Evolutionary conservation across 257 asterid species (phyloP).

Genomic region (Echium plantagineum): DNA sequence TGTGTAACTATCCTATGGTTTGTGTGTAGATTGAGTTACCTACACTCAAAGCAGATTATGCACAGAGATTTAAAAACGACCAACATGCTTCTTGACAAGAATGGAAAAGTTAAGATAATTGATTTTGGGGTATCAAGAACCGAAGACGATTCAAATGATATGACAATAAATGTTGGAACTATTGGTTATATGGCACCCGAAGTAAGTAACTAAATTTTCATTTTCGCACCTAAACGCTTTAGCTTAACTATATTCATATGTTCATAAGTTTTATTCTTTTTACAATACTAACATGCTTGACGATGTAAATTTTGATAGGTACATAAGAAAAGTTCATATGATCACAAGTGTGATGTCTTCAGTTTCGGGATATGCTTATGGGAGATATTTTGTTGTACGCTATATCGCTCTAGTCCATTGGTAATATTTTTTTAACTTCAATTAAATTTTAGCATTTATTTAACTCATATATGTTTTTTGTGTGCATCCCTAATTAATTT

Average conservation of each 20-base stretch:
- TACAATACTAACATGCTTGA: too few species aligned
- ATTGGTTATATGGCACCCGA: constrained; percentile 21
- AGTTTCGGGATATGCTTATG: constrained; percentile 25
- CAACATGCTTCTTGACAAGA: constrained; percentile 12
- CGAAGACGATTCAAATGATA: constrained; percentile 5
- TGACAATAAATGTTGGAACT: constrained; percentile 14
- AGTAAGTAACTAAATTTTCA: constrained; percentile 1
- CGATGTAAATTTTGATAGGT: background rate
- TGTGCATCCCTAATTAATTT: too few species aligned
- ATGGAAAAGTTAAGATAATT: background rate
- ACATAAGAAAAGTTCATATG: background rate
- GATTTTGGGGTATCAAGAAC: constrained; percentile 3
- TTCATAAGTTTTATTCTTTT: too few species aligned
- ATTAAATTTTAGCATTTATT: too few species aligned
- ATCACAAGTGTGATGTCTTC: constrained; percentile 24
- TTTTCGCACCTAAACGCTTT: too few species aligned
- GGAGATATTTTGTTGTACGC: constrained; percentile 13
- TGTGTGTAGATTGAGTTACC: constrained; percentile 12
- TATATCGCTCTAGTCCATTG: background rate
- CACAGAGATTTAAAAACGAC: constrained; percentile 21
- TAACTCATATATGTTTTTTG: too few species aligned
- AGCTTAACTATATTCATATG: too few species aligned
- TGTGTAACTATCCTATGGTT: too few species aligned
- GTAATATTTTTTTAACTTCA: too few species aligned
- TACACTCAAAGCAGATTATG: constrained; percentile 16